phyloP scores from a whole-genome alignment of 1,139 yeast species.

The Debaryomyces nepalensis region DNA sequence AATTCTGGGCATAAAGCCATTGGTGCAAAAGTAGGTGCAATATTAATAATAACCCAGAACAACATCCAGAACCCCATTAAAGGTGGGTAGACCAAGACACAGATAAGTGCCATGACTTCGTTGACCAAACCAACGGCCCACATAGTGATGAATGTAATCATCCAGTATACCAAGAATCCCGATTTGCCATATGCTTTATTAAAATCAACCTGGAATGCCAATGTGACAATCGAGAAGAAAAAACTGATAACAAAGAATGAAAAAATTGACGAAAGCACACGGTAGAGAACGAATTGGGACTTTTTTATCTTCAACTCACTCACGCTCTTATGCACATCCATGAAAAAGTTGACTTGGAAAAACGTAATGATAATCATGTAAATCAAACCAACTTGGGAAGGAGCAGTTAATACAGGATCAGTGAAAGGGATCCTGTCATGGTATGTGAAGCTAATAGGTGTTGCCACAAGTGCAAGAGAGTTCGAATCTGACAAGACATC shows the following conservation, averaged over 20 bases:
- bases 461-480: constrained; percentile 28
- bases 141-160: constrained; percentile 47
- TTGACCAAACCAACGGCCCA: constrained; percentile 48
- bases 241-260: constrained; percentile 44
- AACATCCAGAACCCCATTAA: constrained; percentile 48
- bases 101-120: constrained; percentile 42
- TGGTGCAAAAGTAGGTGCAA: constrained; percentile 45
- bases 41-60: constrained; percentile 45
- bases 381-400: constrained; percentile 76
- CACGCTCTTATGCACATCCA: constrained; percentile 54
- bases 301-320: constrained; percentile 36
- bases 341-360: constrained; percentile 60
- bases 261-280: constrained; percentile 33
- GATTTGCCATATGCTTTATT: constrained; percentile 42
- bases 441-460: constrained; percentile 42
- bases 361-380: constrained; percentile 71
- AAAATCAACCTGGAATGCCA: constrained; percentile 50
- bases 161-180: constrained; percentile 52
- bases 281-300: constrained; percentile 35
- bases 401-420: constrained; percentile 59
- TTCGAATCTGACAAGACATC: constrained; percentile 20
- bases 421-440: constrained; percentile 56
- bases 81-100: constrained; percentile 40
- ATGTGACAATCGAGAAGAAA: constrained; percentile 43
- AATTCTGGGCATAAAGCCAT: constrained; percentile 39